Base-by-base conservation (phyloP, 495 filamentous ascomycete genomes). In the Talaromyces borbonicus region DNA sequence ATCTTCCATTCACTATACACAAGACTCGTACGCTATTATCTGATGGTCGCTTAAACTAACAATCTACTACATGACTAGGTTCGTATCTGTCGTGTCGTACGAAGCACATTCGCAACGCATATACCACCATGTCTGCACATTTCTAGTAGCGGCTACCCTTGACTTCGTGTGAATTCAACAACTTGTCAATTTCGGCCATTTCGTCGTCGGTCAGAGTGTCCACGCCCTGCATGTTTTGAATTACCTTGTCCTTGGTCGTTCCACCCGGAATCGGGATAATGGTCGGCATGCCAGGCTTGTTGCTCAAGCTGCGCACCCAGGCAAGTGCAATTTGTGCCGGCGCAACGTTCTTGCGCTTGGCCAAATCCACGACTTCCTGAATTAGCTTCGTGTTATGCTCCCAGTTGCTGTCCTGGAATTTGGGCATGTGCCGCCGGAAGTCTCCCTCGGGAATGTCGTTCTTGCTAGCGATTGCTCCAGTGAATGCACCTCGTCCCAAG, bases 181-280 rank as follows among this genome's bases (percentile, higher is more conserved):
- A 61, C 5, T 53, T 48, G 48, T 72, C 68, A 5, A 77, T 58
- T 52, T 68, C 73, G 2, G 59, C 63, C 58, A 74, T 40, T 40
- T 77, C 72, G 23, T 59, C 56, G 36, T 67, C 62, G 6, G 56
- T 53, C 14, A 74, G 46, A 25, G 52, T 26, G 11, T 60, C 58
- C 12, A 67, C 55, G 12, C 62, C 67, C 18, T 52, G 40, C 51
- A 62, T 53, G 30, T 77, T 77, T 52, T 77, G 69, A 15, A 54
- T 53, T 16, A 73, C 62, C 55, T 66, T 69, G 46, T 68, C 65
- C 26, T 51, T 56, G 12, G 69, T 73, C 19, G 69, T 73, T 19
- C 62, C 77, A 11, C 89, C 88, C 1, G 87, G 89, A 51, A 95
- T 93, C 3, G 88, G 89, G 46, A 93, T 82, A 52, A 94, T 83